Evolutionary conservation across 2,329 filamentous ascomycete genomes (phyloP).

Genomic region (Calycina herbarum): DNA sequence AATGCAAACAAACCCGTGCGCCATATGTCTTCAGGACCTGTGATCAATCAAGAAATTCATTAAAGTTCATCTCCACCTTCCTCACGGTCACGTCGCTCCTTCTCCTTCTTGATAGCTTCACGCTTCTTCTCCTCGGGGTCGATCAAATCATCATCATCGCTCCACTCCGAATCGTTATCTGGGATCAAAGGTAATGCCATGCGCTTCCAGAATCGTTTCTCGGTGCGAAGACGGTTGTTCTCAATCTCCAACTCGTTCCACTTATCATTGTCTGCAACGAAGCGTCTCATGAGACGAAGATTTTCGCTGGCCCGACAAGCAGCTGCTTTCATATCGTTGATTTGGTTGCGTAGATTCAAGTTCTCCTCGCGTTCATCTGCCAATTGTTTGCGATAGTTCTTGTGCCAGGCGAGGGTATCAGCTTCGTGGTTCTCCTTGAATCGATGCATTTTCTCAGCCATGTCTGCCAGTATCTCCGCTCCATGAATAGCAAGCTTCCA

Average conservation of each 20-base stretch:
- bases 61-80: constrained; percentile 21
- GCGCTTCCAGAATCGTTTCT: constrained; percentile 66
- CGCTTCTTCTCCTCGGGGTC: constrained; percentile 61
- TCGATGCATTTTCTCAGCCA: constrained; percentile 64
- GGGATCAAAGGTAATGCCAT: constrained; percentile 62
- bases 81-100: constrained; percentile 27
- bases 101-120: constrained; percentile 27
- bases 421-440: constrained; percentile 64
- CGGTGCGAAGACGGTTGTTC: constrained; percentile 54
- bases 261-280: constrained; percentile 56
- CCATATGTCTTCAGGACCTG: not conserved
- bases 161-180: constrained; percentile 58
- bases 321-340: constrained; percentile 65
- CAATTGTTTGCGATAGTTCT: constrained; percentile 63
- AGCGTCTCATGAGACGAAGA: constrained; percentile 56
- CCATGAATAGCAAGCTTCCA: constrained; percentile 55
- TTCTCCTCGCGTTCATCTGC: constrained; percentile 67
- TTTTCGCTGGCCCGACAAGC: constrained; percentile 58
- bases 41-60: not conserved
- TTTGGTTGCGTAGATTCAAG: constrained; percentile 60
- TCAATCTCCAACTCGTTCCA: constrained; percentile 56
- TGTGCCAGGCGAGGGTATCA: constrained; percentile 65
- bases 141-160: constrained; percentile 65
- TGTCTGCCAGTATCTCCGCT: constrained; percentile 54
- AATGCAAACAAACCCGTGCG: not conserved